A percentile compares a stretch with the other conserved stretches of the same genome.
These are phyloP conservation scores for Plasmopara halstedii DNA, from an alignment of 352 stramenopile species.

Conservation along the genomic window DNA sequence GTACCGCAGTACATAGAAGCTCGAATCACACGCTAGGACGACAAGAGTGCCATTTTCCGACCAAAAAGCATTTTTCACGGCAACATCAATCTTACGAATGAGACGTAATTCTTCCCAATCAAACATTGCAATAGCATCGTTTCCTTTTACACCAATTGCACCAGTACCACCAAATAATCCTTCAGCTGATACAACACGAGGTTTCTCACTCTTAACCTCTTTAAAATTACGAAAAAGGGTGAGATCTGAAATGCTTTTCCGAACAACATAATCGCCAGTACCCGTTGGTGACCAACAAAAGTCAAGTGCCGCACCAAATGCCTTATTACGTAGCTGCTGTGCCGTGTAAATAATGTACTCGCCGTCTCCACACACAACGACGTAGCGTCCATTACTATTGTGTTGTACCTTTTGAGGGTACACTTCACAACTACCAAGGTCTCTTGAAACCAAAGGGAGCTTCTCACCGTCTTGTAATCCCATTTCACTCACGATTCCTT, in stretches of 20 bases:
- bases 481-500: conserved; percentile 77
- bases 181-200: conserved; percentile 91
- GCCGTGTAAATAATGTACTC: conserved; percentile 99
- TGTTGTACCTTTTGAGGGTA: conserved; percentile 97
- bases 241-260: conserved; percentile 93
- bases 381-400: conserved; percentile 99
- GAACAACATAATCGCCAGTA: conserved; percentile 98
- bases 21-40: conserved; percentile 91
- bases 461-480: conserved; percentile 85
- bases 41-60: conserved; percentile 94
- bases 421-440: conserved; percentile 96
- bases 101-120: conserved; percentile 98
- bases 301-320: conserved; percentile 95
- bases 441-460: conserved; percentile 71
- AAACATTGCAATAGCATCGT: conserved; percentile 97
- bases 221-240: conserved; percentile 99
- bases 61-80: conserved; percentile 97
- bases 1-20: conserved; percentile 95
- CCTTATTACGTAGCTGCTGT: conserved; percentile 92
- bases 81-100: conserved; percentile 97
- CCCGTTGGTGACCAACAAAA: conserved; percentile 96
- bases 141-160: conserved; percentile 93
- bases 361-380: conserved; percentile 97
- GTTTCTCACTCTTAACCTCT: conserved; percentile 91
- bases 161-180: conserved; percentile 93